Conservation (phyloP, 2,329 filamentous ascomycete genomes). For the Alternaria sp. region DNA sequence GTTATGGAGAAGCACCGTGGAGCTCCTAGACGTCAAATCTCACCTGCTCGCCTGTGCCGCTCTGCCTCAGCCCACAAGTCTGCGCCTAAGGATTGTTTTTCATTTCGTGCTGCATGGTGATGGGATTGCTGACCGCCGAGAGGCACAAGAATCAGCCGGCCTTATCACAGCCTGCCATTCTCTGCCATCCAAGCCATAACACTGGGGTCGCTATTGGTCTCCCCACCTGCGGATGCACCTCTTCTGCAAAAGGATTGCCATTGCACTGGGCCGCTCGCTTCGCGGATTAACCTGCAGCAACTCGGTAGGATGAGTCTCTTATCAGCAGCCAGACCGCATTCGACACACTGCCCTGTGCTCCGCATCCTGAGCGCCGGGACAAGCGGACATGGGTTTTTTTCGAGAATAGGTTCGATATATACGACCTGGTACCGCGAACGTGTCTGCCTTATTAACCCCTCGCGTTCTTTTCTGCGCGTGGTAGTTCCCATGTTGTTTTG, state of each 20-base stretch:
- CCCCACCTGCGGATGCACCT: slow-evolving; percentile 19
- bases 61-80: not conserved
- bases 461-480: slow-evolving; percentile 15
- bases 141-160: slow-evolving; percentile 24
- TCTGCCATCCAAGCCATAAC: slow-evolving; percentile 12
- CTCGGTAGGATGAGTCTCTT: slow-evolving; percentile 37
- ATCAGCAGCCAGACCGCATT: slow-evolving; percentile 40
- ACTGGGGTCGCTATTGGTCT: slow-evolving; percentile 24
- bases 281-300: slow-evolving; percentile 26
- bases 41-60: slow-evolving; percentile 1
- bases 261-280: slow-evolving; percentile 37
- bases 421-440: slow-evolving; percentile 30
- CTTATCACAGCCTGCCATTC: slow-evolving; percentile 34
- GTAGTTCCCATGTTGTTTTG: slow-evolving; percentile 2
- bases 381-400: slow-evolving; percentile 34
- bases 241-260: slow-evolving; percentile 22
- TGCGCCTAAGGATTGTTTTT: slow-evolving; percentile 4
- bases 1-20: not conserved
- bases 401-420: slow-evolving; percentile 39
- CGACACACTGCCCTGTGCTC: slow-evolving; percentile 35
- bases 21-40: not conserved
- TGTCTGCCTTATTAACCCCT: slow-evolving; percentile 23
- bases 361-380: slow-evolving; percentile 36
- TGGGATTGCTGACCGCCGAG: slow-evolving; percentile 39
- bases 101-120: slow-evolving; percentile 27